Percentiles rank a stretch among this genome's conserved stretches.
These are phyloP conservation scores for Blastocystis sp. DNA, from an alignment of 352 stramenopile species.

Conservation along the genomic window DNA sequence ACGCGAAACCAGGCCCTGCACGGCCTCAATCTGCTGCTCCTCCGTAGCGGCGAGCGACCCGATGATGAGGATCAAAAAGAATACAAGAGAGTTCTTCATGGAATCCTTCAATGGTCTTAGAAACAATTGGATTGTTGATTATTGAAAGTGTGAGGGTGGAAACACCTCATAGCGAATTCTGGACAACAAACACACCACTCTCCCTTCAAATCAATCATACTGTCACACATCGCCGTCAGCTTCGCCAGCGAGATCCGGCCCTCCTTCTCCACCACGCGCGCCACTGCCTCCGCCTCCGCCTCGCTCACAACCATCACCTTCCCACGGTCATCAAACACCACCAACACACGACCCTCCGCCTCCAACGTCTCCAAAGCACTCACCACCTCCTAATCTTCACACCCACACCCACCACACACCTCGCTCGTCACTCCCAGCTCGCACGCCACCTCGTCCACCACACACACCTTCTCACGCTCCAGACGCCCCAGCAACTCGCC, in stretches of 20 bases:
- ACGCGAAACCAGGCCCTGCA: slow-evolving; percentile 1
- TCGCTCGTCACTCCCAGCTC: slow-evolving; percentile 39
- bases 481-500: slow-evolving; percentile 13
- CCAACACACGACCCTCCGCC: slow-evolving; percentile 1
- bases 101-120: too few relatives aligned
- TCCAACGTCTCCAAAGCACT: slow-evolving; percentile 12
- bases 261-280: slow-evolving; percentile 17
- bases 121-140: too few relatives aligned
- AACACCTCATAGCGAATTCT: background rate
- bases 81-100: too few relatives aligned
- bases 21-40: background rate
- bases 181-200: slow-evolving; percentile 22
- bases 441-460: slow-evolving; percentile 27
- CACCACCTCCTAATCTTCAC: slow-evolving; percentile 30
- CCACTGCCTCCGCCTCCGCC: slow-evolving; percentile 7
- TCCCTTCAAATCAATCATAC: background rate
- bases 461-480: slow-evolving; percentile 1
- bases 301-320: slow-evolving; percentile 39
- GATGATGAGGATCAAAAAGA: background rate
- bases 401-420: background rate
- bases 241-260: slow-evolving; percentile 26
- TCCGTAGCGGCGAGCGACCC: background rate
- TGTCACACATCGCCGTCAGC: slow-evolving; percentile 32
- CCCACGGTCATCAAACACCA: slow-evolving; percentile 45
- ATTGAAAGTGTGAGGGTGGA: too few relatives aligned